Evolutionary conservation across 768 basidiomycete species (phyloP), one percentile per base, ranked within the genome.

Genomic region (Baorangia bicolor): DNA sequence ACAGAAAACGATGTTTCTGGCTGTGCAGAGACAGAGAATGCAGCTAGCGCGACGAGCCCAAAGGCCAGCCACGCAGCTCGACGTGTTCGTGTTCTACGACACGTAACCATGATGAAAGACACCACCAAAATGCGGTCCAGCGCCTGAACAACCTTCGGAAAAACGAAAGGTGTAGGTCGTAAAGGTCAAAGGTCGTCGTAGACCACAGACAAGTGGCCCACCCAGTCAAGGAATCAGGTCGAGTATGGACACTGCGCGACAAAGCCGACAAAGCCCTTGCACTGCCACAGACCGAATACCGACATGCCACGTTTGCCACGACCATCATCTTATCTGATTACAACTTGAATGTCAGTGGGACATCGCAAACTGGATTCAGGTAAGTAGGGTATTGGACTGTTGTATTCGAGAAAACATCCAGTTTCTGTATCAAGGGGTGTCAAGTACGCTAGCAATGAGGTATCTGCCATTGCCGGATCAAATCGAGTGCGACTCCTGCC

Each of bases 21-120:
- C 18, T 77, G 77, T 46, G 78, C 78, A 49, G 80, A 76, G 33
- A 77, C 75, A 51, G 79, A 73, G 41, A 78, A 67, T 27, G 74
- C 76, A 38, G 79, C 71, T 23, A 85, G 67, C 51, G 79, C 80
- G 60, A 84, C 72, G 59, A 86, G 75, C 53, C 80, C 81, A 70
- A 85, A 83, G 46, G 82, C 82, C 42, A 86, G 68, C 84, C 85
- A 86, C 44, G 78, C 73, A 43, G 81, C 81, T 63, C 79, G 81
- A 60, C 74, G 66, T 56, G 60, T 65, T 37, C 59, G 64, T 45
- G 62, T 55, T 56, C 59, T 51, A 30, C 47, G 58, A 60, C 66
- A 57, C 45, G 42, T 23, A 37, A 56, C 21, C 69, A 72, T 72
- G 25, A 8, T 31, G 31, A 20, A 35, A 14, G 25, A 51, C 39